Conservation (phyloP, 1,284 basidiomycete species). For the Heimioporus punctisporus region DNA sequence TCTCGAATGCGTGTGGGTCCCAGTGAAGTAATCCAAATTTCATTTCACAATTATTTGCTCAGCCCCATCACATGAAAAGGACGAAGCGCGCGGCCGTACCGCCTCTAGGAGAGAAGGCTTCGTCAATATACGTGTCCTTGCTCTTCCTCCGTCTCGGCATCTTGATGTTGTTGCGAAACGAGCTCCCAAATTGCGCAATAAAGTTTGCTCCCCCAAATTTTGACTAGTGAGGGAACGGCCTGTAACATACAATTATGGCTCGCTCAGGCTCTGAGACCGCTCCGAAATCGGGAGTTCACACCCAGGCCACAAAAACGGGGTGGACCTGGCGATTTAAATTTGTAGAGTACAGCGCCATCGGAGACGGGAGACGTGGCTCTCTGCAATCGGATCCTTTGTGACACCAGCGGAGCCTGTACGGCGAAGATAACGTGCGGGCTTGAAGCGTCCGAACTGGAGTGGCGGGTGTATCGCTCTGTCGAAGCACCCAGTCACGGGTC, state of each 20-base stretch:
- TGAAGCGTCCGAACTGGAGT: not conserved
- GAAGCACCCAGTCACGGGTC: constrained; percentile 1
- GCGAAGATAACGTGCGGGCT: constrained; percentile 11
- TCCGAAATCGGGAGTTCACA: not conserved
- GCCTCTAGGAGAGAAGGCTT: constrained; percentile 8
- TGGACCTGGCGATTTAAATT: not conserved
- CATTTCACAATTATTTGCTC: constrained; percentile 3
- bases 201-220: too few species aligned
- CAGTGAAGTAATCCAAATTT: constrained; percentile 9
- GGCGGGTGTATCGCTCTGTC: constrained; percentile 2
- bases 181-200: constrained; percentile 4
- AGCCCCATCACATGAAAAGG: constrained; percentile 8
- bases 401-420: constrained; percentile 9
- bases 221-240: not conserved
- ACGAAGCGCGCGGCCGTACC: constrained; percentile 6
- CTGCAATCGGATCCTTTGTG: constrained; percentile 10
- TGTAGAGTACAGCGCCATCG: constrained; percentile 1
- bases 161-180: constrained; percentile 7
- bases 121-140: not conserved
- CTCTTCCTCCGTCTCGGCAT: constrained; percentile 10
- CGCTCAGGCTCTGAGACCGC: not conserved
- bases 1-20: not conserved
- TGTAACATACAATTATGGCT: constrained; percentile 6
- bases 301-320: not conserved
- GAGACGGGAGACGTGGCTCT: not conserved